Percentiles rank a stretch among this genome's conserved stretches.
phyloP scores from a whole-genome alignment of 495 filamentous ascomycete genomes.

The Aspergillus avenaceus region DNA sequence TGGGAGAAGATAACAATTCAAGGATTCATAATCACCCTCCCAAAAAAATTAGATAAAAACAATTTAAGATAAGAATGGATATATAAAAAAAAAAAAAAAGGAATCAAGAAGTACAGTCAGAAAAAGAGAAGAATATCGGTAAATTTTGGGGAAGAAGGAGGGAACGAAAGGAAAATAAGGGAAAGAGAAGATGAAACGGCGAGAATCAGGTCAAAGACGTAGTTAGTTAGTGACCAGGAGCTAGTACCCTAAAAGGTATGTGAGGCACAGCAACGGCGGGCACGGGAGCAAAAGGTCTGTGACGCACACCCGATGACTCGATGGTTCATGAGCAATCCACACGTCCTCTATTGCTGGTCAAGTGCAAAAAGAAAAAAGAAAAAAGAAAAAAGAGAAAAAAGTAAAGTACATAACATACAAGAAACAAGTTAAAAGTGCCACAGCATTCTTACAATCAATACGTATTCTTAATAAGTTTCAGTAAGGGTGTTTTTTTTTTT shows the following conservation, averaged over 20 bases:
- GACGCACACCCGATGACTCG: conserved; percentile 34
- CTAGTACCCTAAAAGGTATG: neutral
- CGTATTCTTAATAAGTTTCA: neutral
- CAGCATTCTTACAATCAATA: neutral
- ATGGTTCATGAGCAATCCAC: conserved; percentile 4
- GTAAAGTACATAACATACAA: neutral
- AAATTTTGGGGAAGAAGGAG: conserved; percentile 24
- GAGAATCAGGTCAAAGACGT: conserved; percentile 44
- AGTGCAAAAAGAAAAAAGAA: no score
- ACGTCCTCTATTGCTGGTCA: no score
- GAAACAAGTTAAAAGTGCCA: conserved; percentile 8
- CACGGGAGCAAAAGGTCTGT: conserved; percentile 17
- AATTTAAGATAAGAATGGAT: conserved; percentile 2
- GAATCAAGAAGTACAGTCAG: no score
- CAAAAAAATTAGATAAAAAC: neutral
- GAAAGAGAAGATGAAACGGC: conserved; percentile 22
- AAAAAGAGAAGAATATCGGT: conserved; percentile 4
- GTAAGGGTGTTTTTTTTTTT: neutral
- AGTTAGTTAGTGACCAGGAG: conserved; percentile 12
- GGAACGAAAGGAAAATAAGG: conserved; percentile 13
- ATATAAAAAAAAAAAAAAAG: conserved; percentile 3
- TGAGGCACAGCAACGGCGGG: conserved; percentile 6
- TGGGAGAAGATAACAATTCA: conserved; percentile 16
- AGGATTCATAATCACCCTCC: conserved; percentile 19
- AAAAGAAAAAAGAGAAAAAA: no score